A percentile compares a stretch with the other conserved stretches of the same genome.
phyloP scores from a whole-genome alignment of 2,329 filamentous ascomycete species.

The Fusarium staphyleae region DNA sequence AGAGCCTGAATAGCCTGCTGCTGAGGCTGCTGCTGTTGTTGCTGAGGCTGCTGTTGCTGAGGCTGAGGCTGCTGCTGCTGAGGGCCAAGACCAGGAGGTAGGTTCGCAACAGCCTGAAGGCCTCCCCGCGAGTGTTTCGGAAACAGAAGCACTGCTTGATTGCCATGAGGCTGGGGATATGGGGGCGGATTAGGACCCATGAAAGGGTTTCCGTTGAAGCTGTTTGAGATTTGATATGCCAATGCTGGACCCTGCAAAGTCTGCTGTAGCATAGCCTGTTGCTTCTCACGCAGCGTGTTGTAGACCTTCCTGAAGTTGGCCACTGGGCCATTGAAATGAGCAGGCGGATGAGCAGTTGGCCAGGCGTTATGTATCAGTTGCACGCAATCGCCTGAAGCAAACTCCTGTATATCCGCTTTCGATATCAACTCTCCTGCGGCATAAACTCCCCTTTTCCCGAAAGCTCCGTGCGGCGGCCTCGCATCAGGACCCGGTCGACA shows the following conservation, averaged over 20 bases:
- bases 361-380: background rate
- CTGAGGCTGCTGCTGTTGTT: background rate
- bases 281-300: background rate
- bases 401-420: no score
- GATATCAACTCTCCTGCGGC: background rate
- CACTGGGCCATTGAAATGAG: no score
- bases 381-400: background rate
- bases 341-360: background rate
- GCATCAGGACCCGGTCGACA: slow-evolving; percentile 14
- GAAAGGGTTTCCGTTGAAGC: background rate
- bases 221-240: background rate
- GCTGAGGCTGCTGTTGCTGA: background rate
- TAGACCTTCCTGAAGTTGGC: background rate
- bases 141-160: no score
- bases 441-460: background rate
- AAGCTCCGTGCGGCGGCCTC: background rate
- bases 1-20: background rate
- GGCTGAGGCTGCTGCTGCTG: background rate
- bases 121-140: no score
- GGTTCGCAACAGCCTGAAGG: no score
- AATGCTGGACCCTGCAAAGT: background rate
- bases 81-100: no score
- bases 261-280: background rate
- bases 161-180: no score
- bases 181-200: background rate